Evolutionary conservation across 768 basidiomycete genomes (phyloP).

Genomic region (Agrocybe pediades): DNA sequence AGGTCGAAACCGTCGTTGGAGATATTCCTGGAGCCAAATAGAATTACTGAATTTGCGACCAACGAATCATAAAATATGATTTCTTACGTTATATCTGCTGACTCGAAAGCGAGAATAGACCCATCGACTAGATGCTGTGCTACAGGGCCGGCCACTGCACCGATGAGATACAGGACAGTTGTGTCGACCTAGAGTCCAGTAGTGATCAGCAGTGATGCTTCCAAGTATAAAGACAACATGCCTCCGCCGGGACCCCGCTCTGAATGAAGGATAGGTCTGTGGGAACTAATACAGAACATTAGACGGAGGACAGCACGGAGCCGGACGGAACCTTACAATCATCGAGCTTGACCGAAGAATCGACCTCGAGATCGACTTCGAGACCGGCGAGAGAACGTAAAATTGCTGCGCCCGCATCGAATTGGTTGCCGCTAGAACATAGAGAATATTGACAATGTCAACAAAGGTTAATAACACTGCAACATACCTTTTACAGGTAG

Average conservation of each 20-base stretch:
- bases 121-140: conserved; percentile 66
- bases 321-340: no score
- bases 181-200: no score
- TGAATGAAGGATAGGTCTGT: conserved; percentile 63
- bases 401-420: conserved; percentile 61
- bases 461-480: no score
- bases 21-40: no score
- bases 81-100: conserved; percentile 60
- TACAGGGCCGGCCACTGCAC: conserved; percentile 68
- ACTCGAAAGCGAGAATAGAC: conserved; percentile 52
- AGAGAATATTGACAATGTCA: no score
- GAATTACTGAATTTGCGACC: no score
- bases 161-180: conserved; percentile 65
- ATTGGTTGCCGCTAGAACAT: conserved; percentile 71
- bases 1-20: conserved; percentile 66
- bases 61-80: no score
- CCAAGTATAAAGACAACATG: no score
- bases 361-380: conserved; percentile 56
- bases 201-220: no score
- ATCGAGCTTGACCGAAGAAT: conserved; percentile 60
- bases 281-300: no score
- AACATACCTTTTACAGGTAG: no score
- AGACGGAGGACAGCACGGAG: no score
- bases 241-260: conserved; percentile 53
- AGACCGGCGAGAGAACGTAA: conserved; percentile 60